These are phyloP conservation scores for Haematococcus sp. DNA, from an alignment of 139 green algal species.

Conservation along the genomic window DNA sequence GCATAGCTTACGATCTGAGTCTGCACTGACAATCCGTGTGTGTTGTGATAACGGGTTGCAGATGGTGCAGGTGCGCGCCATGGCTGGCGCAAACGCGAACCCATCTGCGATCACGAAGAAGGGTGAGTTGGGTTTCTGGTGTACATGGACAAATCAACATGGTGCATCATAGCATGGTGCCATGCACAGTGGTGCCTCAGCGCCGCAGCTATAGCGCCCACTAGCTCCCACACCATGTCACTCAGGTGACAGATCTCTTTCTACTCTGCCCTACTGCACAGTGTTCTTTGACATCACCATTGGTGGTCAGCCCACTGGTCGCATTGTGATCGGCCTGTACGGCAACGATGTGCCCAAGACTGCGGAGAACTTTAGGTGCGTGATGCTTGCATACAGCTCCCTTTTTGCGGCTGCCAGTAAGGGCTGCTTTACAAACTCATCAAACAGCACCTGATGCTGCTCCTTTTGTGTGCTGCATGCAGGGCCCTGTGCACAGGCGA, in stretches of 20 bases:
- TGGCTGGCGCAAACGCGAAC: slow-evolving; percentile 12
- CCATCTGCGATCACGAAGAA: slow-evolving; percentile 6
- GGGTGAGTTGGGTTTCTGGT: background rate
- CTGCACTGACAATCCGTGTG: too few relatives aligned
- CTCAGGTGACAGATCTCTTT: slow-evolving; percentile 11
- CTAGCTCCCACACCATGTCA: background rate
- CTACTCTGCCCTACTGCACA: slow-evolving; percentile 49
- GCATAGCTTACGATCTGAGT: too few relatives aligned
- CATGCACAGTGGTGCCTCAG: background rate
- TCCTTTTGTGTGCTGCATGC: background rate
- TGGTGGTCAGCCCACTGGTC: slow-evolving; percentile 46
- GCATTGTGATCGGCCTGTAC: slow-evolving; percentile 77
- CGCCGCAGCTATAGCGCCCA: background rate
- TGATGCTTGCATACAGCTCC: too few relatives aligned
- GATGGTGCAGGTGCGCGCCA: background rate
- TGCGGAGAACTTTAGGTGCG: slow-evolving; percentile 30
- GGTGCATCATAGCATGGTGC: background rate
- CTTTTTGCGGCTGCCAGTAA: too few relatives aligned
- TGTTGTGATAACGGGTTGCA: too few relatives aligned
- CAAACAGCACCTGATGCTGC: too few relatives aligned
- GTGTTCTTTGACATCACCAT: slow-evolving; percentile 77
- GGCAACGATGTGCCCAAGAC: slow-evolving; percentile 39
- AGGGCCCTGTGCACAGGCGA: slow-evolving; percentile 39
- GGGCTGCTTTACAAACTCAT: too few relatives aligned
- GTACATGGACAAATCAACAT: background rate